Base-by-base conservation (phyloP, 352 stramenopile genomes). In the Globisporangium heterothallicum region DNA sequence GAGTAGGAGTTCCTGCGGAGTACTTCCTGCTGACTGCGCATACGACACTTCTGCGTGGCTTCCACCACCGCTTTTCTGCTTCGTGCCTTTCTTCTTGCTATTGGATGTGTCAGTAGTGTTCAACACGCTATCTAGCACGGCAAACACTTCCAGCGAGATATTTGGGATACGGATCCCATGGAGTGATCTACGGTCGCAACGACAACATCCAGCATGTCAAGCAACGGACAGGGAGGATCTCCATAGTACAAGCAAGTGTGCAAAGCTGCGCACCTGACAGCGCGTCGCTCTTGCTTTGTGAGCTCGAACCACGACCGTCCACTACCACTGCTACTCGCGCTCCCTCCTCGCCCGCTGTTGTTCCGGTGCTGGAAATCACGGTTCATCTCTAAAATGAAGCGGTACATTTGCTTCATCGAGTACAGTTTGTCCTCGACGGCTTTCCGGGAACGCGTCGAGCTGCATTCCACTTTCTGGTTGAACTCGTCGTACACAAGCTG, bases 331-430 rank as follows among this genome's bases (percentile, higher is more conserved):
- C 49, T 44, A 1, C 54, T 52, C 25, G 22, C 9, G 36, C 48
- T 8, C 16, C 13, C 34, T 6, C 14, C 34, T 14, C 18, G 29
- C 19, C 43, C 22, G 34, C 47, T n/a, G n/a, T n/a, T n/a, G n/a
- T n/a, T 38, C 1, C 32, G 32, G 1, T 71, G 64, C 49, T 64
- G 60, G 42, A 83, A 68, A 35, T 68, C 71, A 43, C 66, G 58
- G 47, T 79, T 85, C 44, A 81, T 70, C 50, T 80, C 69, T 16
- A 75, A 34, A 42, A 87, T 82, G 53, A 87, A 87, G 26, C 80
- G 71, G 56, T 87, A 82, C 76, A 87, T 85, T 36, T 84, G 76
- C 59, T 82, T 84, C 64, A 79, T 69, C 16, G 69, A 66, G 60
- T 84, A 85, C 12, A 87, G 56, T 46, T 85, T 84, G 63, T 84